A percentile compares a stretch with the other conserved stretches of the same genome.
phyloP scores from a whole-genome alignment of 495 filamentous ascomycete genomes.

The Xylaria sp. region DNA sequence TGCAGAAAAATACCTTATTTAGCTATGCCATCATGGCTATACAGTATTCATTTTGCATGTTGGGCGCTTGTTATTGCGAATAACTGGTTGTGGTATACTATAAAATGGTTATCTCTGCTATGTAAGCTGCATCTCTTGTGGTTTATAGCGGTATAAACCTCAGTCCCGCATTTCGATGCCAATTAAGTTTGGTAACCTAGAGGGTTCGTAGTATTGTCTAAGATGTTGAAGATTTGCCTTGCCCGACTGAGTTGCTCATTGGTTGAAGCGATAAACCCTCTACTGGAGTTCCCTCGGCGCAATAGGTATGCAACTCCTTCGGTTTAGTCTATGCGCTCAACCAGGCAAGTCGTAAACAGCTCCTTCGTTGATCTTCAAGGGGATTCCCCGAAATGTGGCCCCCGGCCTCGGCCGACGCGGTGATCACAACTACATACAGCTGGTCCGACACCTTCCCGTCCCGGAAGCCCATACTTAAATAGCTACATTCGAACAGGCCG shows the following conservation, averaged over 20 bases:
- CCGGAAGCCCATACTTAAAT: neutral
- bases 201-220: neutral
- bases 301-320: neutral
- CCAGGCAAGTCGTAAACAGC: neutral
- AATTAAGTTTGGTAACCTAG: neutral
- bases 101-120: neutral
- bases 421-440: neutral
- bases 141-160: neutral
- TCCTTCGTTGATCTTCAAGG: neutral
- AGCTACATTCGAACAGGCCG: neutral
- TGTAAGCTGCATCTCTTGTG: neutral
- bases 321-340: neutral
- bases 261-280: neutral
- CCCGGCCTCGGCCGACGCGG: neutral
- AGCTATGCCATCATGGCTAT: neutral
- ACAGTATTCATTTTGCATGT: neutral
- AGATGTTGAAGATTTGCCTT: neutral
- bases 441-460: slow-evolving; percentile 4
- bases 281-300: neutral
- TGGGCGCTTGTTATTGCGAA: neutral
- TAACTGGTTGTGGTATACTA: neutral
- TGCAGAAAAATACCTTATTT: neutral
- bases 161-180: neutral
- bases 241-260: neutral
- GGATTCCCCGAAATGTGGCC: neutral